phyloP scores from a whole-genome alignment of 306 rosid species.

The Vigna reflexopilosa region DNA sequence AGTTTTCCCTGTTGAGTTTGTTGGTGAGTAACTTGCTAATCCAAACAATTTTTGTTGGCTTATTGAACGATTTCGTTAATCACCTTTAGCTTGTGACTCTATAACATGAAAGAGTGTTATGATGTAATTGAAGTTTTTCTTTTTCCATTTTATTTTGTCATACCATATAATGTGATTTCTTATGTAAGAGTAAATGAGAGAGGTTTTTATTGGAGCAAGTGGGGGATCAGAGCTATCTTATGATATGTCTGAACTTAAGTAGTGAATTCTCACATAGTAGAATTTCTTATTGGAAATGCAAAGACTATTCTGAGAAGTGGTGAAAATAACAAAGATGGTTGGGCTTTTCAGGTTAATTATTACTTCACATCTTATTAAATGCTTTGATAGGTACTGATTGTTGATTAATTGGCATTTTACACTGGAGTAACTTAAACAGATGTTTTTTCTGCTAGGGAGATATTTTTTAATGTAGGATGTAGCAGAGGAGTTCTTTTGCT shows the following conservation, averaged over 20 bases:
- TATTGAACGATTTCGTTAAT: neutral
- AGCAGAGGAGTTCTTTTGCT: constrained; percentile 1
- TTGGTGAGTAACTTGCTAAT: constrained; percentile 62
- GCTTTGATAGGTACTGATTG: constrained; percentile 14
- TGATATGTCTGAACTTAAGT: constrained; percentile 11
- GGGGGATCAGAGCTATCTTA: constrained; percentile 13
- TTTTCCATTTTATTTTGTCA: neutral
- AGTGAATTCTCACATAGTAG: constrained; percentile 13
- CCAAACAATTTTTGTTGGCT: neutral
- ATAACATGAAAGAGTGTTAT: neutral
- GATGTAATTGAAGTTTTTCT: neutral
- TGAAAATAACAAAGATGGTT: constrained; percentile 7
- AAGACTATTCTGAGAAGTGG: neutral
- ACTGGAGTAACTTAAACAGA: neutral
- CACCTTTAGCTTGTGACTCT: constrained; percentile 8
- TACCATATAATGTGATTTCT: neutral
- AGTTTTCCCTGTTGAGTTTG: constrained; percentile 96
- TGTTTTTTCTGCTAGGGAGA: neutral
- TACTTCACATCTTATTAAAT: neutral
- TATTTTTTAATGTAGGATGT: constrained; percentile 9
- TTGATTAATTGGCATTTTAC: constrained; percentile 37
- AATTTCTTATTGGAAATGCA: constrained; percentile 12
- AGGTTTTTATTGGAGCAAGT: constrained; percentile 1
- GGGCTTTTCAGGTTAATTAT: constrained; percentile 1
- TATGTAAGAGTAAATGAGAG: constrained; percentile 1